Base-by-base conservation (phyloP, 345 rosid species). In the Firmiana major region DNA sequence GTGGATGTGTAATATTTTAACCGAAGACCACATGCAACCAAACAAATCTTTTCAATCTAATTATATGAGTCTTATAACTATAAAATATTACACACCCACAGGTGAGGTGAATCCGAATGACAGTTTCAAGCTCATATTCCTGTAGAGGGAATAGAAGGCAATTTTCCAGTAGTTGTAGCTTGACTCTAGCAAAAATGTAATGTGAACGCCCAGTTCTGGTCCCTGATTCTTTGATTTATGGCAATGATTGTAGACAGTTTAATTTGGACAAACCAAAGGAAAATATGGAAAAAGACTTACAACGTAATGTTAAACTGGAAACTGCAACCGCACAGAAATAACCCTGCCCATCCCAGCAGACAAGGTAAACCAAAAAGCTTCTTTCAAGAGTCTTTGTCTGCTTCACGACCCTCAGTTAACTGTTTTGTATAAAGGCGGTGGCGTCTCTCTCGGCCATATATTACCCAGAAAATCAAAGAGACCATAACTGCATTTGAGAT, bases 401-500 rank as follows among this genome's bases (percentile, higher is more conserved):
- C 71, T 55, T 38, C 79, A 10, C 1, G 45, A 68, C 45, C 78
- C 53, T 70, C 34, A 7, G 31, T 77, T 3, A 26, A 12, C 17
- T 77, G 79, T 78, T 88, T 86, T 1, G 73, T 38, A 67, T 77
- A 70, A 10, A 70, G 69, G 6, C 89, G 88, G 21, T 87, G 90
- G 3, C 73, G 85, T 78, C 94, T 83, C 78, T 93, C 95, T 81
- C 94, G 87, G 3, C 34, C 34, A 3, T 31, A 31, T 31, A 31
- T 31, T 31, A 31, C 34, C 34, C 34, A 31, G 34, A 95, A 82
- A 59, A 92, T 72, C 68, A 95, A 78, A 43, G 99, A 95, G n/a
- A 95, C 87, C 99, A 95, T 93, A 67, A 89, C 97, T 22, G 97
- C 89, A 2, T 91, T 81, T 4, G 97, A 89, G 57, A 89, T 92